Conservation (phyloP, 306 rosid species). For the Sicyos edulis region DNA sequence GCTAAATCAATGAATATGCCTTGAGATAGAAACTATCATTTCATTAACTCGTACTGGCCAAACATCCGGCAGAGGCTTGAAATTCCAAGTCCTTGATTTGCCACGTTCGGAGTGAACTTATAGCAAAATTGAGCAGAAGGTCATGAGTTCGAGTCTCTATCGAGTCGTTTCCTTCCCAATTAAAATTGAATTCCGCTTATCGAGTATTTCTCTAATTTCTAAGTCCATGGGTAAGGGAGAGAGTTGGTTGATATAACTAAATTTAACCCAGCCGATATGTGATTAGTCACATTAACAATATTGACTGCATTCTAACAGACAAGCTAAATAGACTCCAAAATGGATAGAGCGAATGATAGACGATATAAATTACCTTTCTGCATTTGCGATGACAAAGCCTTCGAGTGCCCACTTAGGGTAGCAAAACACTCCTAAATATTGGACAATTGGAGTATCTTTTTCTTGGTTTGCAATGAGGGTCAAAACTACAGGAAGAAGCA, state of each 20-base stretch:
- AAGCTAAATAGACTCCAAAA: too few relatives aligned
- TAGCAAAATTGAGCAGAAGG: background rate
- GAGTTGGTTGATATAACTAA: too few relatives aligned
- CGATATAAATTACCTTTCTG: slow-evolving; percentile 23
- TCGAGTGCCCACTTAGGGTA: slow-evolving; percentile 40
- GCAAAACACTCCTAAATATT: slow-evolving; percentile 25
- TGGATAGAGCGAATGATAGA: too few relatives aligned
- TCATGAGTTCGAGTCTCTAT: too few relatives aligned
- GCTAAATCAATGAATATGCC: background rate
- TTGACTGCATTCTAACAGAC: too few relatives aligned
- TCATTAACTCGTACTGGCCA: background rate
- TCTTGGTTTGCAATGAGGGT: slow-evolving; percentile 36
- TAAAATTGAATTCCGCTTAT: too few relatives aligned
- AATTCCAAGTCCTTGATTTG: background rate
- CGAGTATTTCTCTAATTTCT: too few relatives aligned
- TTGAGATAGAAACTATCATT: background rate
- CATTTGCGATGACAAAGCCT: slow-evolving; percentile 37
- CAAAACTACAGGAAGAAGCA: slow-evolving; percentile 38
- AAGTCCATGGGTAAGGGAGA: too few relatives aligned
- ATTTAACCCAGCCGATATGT: too few relatives aligned
- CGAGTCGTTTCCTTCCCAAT: too few relatives aligned
- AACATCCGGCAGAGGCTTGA: background rate
- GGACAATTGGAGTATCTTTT: slow-evolving; percentile 20
- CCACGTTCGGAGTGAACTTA: background rate
- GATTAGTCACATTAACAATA: too few relatives aligned